Evolutionary conservation across 2,329 filamentous ascomycete genomes (phyloP).

Genomic region (Atkinsonella hypoxylon): DNA sequence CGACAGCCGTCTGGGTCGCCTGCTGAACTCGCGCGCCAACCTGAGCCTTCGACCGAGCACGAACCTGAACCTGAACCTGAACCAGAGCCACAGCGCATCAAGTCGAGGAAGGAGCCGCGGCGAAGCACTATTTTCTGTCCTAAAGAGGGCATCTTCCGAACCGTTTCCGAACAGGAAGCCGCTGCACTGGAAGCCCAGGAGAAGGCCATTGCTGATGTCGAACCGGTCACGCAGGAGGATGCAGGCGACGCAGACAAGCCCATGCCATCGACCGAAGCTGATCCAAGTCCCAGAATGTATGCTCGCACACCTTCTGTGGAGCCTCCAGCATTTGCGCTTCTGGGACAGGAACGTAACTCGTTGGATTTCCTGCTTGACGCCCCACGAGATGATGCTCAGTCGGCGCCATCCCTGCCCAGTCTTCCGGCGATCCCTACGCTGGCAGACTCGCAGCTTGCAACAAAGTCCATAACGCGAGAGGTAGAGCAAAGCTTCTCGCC

Average conservation of each 20-base stretch:
- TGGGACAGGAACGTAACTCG: conserved; percentile 42
- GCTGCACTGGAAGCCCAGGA: conserved; percentile 27
- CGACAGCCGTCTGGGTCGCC: neutral
- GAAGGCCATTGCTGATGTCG: conserved; percentile 7
- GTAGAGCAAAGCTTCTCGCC: conserved; percentile 8
- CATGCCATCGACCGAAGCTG: conserved; percentile 15
- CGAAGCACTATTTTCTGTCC: conserved; percentile 47
- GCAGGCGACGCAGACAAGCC: conserved; percentile 9
- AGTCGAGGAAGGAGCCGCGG: conserved; percentile 28
- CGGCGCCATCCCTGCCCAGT: conserved; percentile 26
- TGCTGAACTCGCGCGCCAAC: conserved; percentile 3
- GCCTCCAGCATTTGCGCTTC: conserved; percentile 45
- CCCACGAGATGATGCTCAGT: conserved; percentile 29
- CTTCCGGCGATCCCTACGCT: conserved; percentile 23
- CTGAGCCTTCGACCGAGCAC: conserved; percentile 14
- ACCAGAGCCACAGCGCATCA: conserved; percentile 9
- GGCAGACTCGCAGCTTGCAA: conserved; percentile 9
- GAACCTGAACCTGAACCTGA: conserved; percentile 14
- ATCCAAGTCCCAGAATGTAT: conserved; percentile 28
- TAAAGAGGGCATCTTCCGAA: conserved; percentile 50
- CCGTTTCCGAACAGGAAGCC: conserved; percentile 42
- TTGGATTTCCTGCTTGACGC: conserved; percentile 50
- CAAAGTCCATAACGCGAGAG: neutral
- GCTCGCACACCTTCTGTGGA: conserved; percentile 51
- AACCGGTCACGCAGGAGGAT: conserved; percentile 5